Base-by-base conservation (phyloP, 2,329 filamentous ascomycete genomes). In the Lecanicillium sp. region DNA sequence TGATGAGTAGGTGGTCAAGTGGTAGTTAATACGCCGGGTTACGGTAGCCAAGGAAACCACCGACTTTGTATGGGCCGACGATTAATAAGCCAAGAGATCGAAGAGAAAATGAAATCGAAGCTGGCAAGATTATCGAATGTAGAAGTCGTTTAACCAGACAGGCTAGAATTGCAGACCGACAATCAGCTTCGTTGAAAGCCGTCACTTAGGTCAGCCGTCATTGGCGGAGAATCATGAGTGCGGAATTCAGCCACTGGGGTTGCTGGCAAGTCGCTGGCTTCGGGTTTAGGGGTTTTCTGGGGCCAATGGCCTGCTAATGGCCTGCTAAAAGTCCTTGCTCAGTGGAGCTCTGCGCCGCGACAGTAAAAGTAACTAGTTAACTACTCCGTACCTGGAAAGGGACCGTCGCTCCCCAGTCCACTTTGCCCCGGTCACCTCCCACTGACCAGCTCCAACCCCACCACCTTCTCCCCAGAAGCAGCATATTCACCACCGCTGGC, bases 151-250 rank as follows among this genome's bases (percentile, higher is more conserved):
- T 29, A 23, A n/a, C n/a, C n/a, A n/a, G n/a, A n/a, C n/a, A n/a
- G n/a, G n/a, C n/a, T n/a, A n/a, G n/a, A n/a, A n/a, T n/a, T n/a
- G 17, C 8, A 23, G n/a, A 27, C n/a, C 12, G 37, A 21, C 23
- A 39, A 29, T 12, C 15, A 9, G 21, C 19, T 29, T 26, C 8
- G 20, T 30, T 4, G 17, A 37, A 17, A 23, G 23, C 17, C 14
- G 43, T 17, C 35, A 14, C 29, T 32, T 14, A 12, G 24, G 36
- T 9, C 26, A 11, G 20, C n/a, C 14, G 15, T 33, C 35, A 47
- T 47, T 47, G 44, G 44, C 36, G 44, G 44, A 47, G 20, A 47
- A 47, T 47, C 36, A 30, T 24, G n/a, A 7, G 10, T 47, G 44
- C 44, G 35, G 12, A 27, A n/a, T 26, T 12, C 40, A 43, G 40